phyloP scores from a whole-genome alignment of 371 early-diverging fungal species.

The Mucor piriformis region DNA sequence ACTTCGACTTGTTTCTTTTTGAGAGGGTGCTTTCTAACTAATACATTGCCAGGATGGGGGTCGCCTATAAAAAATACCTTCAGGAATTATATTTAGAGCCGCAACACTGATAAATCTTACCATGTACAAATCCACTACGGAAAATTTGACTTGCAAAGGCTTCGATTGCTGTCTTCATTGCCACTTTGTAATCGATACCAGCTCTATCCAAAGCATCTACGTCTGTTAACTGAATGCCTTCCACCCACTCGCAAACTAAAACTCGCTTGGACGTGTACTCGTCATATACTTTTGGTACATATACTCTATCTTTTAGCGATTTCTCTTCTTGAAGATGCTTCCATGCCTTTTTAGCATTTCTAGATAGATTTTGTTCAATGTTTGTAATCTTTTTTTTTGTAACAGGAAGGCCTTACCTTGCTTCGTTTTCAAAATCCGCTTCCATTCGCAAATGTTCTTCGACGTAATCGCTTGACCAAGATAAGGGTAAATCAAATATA shows the following conservation, averaged over 20 bases:
- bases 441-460: conserved; percentile 82
- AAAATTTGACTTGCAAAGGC: conserved; percentile 92
- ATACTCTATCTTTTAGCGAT: conserved; percentile 53
- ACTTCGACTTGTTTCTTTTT: conserved; percentile 52
- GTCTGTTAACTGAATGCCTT: conserved; percentile 70
- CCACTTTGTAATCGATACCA: conserved; percentile 46
- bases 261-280: conserved; percentile 74
- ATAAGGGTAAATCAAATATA: conserved; percentile 84
- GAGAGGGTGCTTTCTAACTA: conserved; percentile 74
- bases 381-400: neutral
- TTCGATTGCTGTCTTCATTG: conserved; percentile 80
- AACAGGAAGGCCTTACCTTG: conserved; percentile 37
- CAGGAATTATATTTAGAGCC: too few species aligned
- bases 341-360: conserved; percentile 73
- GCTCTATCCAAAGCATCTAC: conserved; percentile 41
- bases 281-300: conserved; percentile 83
- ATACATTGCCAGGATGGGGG: conserved; percentile 88
- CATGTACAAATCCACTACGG: conserved; percentile 85
- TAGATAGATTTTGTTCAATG: neutral
- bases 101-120: conserved; percentile 44
- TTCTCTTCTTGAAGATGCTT: conserved; percentile 61
- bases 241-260: conserved; percentile 88
- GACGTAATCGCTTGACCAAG: conserved; percentile 81
- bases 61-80: conserved; percentile 45
- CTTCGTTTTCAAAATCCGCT: conserved; percentile 79